phyloP scores from a whole-genome alignment of 495 filamentous ascomycete species.

The Annulohypoxylon moriforme region DNA sequence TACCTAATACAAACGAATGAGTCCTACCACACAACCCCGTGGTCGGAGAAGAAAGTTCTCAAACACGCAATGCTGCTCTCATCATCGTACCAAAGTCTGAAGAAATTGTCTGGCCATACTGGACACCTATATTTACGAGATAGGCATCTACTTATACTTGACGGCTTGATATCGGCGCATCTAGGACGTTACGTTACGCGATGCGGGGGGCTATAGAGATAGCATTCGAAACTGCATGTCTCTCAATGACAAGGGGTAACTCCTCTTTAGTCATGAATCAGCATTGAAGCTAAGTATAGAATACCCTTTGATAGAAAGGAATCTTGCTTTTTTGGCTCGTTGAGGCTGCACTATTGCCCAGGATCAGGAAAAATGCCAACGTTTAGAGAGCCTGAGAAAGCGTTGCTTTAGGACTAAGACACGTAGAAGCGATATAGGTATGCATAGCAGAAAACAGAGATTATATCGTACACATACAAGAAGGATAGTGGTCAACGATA shows the following conservation, averaged over 20 bases:
- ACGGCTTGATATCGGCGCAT: constrained; percentile 25
- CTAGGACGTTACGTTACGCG: constrained; percentile 12
- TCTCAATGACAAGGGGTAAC: no score
- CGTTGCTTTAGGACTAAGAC: not conserved
- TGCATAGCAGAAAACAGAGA: not conserved
- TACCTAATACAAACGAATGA: not conserved
- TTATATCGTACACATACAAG: not conserved
- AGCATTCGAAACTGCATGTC: not conserved
- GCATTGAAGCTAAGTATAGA: not conserved
- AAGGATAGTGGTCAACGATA: not conserved
- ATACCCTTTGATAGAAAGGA: not conserved
- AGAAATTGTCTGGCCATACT: not conserved
- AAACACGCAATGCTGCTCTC: not conserved
- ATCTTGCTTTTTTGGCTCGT: not conserved
- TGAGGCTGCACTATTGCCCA: not conserved
- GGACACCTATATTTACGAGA: constrained; percentile 8
- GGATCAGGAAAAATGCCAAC: not conserved
- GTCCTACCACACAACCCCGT: not conserved
- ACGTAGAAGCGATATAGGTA: not conserved
- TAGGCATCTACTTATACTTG: constrained; percentile 20
- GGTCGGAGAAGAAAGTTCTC: not conserved
- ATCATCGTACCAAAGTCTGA: not conserved
- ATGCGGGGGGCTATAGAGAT: not conserved
- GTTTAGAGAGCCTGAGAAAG: not conserved
- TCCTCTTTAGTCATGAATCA: not conserved